A percentile compares a stretch with the other conserved stretches of the same genome.
Conservation (phyloP, 768 basidiomycete species). For the Hericium rajendrae region DNA sequence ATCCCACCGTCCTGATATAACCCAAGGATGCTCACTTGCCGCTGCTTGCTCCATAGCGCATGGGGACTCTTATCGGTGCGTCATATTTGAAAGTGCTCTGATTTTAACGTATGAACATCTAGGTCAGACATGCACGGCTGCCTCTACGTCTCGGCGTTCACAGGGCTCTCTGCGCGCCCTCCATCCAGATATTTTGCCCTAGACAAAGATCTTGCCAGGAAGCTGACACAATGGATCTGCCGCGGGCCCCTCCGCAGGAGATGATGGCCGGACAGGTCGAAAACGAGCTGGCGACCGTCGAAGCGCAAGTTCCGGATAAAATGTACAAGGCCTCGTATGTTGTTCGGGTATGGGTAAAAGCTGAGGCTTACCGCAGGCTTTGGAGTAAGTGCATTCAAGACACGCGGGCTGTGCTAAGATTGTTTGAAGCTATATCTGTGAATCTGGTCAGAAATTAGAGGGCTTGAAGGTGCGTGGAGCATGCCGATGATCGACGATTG, state of each 20-base stretch:
- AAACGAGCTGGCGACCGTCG: conserved; percentile 13
- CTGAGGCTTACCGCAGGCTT: too few species aligned
- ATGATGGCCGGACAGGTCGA: not conserved
- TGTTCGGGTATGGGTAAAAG: too few species aligned
- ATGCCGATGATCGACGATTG: too few species aligned
- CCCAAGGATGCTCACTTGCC: conserved; percentile 42
- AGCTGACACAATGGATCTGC: not conserved
- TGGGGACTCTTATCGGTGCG: conserved; percentile 54
- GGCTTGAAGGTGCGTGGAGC: too few species aligned
- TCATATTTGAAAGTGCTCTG: not conserved
- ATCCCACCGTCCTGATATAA: conserved; percentile 56
- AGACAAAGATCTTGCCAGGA: conserved; percentile 17
- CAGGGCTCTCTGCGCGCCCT: conserved; percentile 47
- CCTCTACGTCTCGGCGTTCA: conserved; percentile 33
- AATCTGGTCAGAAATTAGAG: too few species aligned
- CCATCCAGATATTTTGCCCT: conserved; percentile 55
- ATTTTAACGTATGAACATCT: not conserved
- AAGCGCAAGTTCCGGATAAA: conserved; percentile 8
- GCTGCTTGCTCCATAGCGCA: conserved; percentile 37
- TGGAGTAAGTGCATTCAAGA: too few species aligned
- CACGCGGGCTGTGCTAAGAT: too few species aligned
- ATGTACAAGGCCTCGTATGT: conserved; percentile 12
- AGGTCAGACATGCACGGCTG: conserved; percentile 45
- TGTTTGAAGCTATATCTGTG: too few species aligned
- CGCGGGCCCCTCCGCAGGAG: not conserved